Conservation (phyloP, 352 stramenopile species). For the Aphanomyces stellatus region DNA sequence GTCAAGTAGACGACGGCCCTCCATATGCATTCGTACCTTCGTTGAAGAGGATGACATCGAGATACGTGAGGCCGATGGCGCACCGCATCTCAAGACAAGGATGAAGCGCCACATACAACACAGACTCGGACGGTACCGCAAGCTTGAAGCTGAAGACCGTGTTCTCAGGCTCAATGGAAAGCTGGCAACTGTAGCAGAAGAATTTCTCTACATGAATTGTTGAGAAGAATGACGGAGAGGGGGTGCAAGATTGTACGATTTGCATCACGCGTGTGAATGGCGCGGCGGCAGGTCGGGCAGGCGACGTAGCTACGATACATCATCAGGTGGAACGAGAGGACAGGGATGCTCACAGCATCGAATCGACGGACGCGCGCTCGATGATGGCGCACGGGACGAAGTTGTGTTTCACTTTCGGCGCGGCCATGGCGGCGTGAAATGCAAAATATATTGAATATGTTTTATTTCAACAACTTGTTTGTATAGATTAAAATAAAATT, state of each 20-base stretch:
- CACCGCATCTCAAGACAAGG: neutral
- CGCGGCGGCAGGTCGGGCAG: neutral
- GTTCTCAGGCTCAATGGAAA: neutral
- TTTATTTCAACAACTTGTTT: neutral
- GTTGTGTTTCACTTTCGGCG: neutral
- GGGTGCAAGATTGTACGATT: neutral
- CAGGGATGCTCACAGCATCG: conserved; percentile 1
- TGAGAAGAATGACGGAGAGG: neutral
- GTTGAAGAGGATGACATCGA: conserved; percentile 10
- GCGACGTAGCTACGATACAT: neutral
- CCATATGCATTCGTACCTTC: too few relatives aligned
- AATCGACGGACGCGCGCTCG: neutral
- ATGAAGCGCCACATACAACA: too few relatives aligned
- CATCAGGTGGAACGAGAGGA: too few relatives aligned
- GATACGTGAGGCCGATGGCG: neutral
- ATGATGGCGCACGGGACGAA: conserved; percentile 10
- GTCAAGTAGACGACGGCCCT: too few relatives aligned
- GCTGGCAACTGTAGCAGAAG: neutral
- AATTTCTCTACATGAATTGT: neutral
- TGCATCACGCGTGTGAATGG: neutral
- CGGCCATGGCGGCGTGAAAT: neutral
- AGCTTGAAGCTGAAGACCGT: conserved; percentile 3
- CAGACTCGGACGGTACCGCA: neutral
- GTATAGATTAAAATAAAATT: too few relatives aligned
- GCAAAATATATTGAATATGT: neutral